Evolutionary conservation across 768 basidiomycete genomes (phyloP).

Genomic region (Termitomyces sp.): DNA sequence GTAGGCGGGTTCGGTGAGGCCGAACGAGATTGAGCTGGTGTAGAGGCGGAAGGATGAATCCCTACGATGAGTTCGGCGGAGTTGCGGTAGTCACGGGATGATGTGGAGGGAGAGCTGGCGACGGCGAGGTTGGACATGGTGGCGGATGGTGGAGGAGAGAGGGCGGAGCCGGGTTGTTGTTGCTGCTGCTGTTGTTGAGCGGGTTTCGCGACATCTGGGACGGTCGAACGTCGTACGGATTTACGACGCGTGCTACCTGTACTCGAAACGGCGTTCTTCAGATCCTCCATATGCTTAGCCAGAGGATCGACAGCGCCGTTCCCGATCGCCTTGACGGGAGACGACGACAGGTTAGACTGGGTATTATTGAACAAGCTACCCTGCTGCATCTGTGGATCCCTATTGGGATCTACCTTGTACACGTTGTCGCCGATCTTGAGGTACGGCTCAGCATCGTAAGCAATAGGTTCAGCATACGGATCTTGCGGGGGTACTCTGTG

Average conservation of each 20-base stretch:
- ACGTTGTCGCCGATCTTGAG: constrained; percentile 69
- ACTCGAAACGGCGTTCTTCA: constrained; percentile 46
- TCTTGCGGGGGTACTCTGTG: constrained; percentile 37
- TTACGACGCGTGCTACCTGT: constrained; percentile 49
- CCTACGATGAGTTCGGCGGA: constrained; percentile 83
- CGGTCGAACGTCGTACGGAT: constrained; percentile 30
- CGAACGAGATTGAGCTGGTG: constrained; percentile 40
- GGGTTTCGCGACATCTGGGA: constrained; percentile 9
- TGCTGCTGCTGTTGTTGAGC: constrained; percentile 24
- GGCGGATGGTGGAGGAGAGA: constrained; percentile 34
- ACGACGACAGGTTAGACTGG: constrained; percentile 18
- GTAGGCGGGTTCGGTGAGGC: constrained; percentile 71
- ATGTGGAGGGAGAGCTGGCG: constrained; percentile 29
- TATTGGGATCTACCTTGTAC: constrained; percentile 63
- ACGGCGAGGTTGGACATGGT: constrained; percentile 16
- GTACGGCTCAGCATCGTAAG: constrained; percentile 62
- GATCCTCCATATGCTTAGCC: constrained; percentile 61
- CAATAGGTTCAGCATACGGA: constrained; percentile 57
- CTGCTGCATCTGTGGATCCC: constrained; percentile 56
- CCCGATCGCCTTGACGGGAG: constrained; percentile 27
- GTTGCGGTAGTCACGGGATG: constrained; percentile 63
- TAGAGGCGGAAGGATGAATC: constrained; percentile 57
- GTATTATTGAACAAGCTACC: constrained; percentile 25
- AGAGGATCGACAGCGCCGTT: constrained; percentile 56
- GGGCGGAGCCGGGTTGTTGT: constrained; percentile 24